These are phyloP conservation scores for Penicillium polonicum DNA, from an alignment of 2,329 filamentous ascomycete species.

Conservation along the genomic window DNA sequence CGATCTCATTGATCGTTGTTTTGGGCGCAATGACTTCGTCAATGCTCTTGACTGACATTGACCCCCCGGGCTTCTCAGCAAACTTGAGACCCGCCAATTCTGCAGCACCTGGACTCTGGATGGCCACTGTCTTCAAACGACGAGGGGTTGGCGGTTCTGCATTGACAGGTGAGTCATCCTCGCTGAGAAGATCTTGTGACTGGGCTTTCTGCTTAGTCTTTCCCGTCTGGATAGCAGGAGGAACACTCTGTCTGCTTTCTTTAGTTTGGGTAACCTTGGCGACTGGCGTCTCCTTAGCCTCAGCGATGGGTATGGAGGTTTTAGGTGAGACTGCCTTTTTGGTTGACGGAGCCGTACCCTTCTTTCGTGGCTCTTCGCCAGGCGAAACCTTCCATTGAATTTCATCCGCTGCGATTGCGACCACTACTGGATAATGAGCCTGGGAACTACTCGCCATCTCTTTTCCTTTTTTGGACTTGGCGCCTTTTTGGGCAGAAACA, in stretches of 20 bases:
- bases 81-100: slow-evolving; percentile 1
- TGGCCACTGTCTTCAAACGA: not conserved
- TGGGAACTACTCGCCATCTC: not conserved
- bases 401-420: not conserved
- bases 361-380: not conserved
- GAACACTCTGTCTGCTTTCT: not conserved
- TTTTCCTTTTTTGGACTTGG: too few relatives aligned
- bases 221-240: not conserved
- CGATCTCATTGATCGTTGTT: not conserved
- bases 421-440: not conserved
- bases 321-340: not conserved
- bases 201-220: not conserved
- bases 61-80: not conserved
- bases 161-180: not conserved
- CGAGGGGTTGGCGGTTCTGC: too few relatives aligned
- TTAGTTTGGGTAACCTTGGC: not conserved
- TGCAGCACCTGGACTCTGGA: not conserved
- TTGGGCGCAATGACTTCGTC: not conserved
- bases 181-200: not conserved
- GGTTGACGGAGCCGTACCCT: not conserved
- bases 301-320: not conserved
- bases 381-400: slow-evolving; percentile 1
- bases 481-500: not conserved
- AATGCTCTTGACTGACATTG: not conserved
- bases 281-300: not conserved